phyloP scores from a whole-genome alignment of 306 rosid genomes.

The Cicer cuneatum region DNA sequence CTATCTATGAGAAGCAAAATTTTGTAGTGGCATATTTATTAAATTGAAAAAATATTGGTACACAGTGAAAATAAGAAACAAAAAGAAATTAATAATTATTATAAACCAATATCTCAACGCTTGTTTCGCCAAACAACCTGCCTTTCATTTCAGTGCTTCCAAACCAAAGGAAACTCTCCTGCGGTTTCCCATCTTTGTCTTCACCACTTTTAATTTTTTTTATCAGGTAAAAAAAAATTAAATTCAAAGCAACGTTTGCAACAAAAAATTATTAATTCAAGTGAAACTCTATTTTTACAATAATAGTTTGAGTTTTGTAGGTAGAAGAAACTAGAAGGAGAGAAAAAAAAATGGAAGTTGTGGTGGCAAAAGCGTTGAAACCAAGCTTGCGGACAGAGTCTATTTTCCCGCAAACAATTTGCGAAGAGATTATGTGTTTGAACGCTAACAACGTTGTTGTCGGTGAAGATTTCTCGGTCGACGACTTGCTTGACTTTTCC shows the following conservation, averaged over 20 bases:
- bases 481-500: conserved; percentile 78
- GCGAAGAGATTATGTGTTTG: conserved; percentile 53
- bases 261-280: neutral
- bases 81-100: conserved; percentile 39
- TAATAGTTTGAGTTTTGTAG: conserved; percentile 33
- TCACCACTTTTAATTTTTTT: conserved; percentile 13
- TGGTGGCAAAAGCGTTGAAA: conserved; percentile 73
- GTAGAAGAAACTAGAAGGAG: conserved; percentile 34
- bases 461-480: conserved; percentile 76
- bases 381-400: conserved; percentile 66
- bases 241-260: neutral
- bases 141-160: conserved; percentile 55
- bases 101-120: conserved; percentile 56
- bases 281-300: neutral
- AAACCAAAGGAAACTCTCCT: conserved; percentile 53
- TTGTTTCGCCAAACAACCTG: conserved; percentile 64
- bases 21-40: conserved; percentile 38
- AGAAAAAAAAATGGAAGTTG: conserved; percentile 64
- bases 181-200: conserved; percentile 45
- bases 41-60: conserved; percentile 36
- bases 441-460: conserved; percentile 56
- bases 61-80: neutral
- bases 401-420: conserved; percentile 45
- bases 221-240: conserved; percentile 47
- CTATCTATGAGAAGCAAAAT: conserved; percentile 9